phyloP scores from a whole-genome alignment of 2,329 filamentous ascomycete species.

The Fusarium longipes region DNA sequence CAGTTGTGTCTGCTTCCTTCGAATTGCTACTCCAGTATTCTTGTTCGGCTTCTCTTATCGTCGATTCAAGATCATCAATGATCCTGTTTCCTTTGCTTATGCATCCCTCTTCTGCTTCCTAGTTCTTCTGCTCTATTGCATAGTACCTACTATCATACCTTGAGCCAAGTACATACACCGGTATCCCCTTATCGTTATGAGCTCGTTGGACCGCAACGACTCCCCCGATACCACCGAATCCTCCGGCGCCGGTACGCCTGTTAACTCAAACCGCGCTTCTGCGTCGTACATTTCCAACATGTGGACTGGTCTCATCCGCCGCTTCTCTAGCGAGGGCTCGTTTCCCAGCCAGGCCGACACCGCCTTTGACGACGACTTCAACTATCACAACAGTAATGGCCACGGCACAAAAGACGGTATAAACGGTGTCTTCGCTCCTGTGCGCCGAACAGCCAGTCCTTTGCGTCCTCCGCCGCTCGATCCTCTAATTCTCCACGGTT shows the following conservation, averaged over 20 bases:
- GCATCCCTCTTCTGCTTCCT: conserved; percentile 5
- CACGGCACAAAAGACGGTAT: conserved; percentile 65
- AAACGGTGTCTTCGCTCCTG: conserved; percentile 66
- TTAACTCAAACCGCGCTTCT: conserved; percentile 41
- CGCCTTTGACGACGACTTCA: conserved; percentile 32
- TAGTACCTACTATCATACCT: background rate
- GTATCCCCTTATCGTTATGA: conserved; percentile 27
- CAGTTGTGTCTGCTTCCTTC: background rate
- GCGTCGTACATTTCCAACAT: conserved; percentile 52
- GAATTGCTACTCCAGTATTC: background rate
- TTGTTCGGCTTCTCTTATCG: background rate
- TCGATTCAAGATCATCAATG: conserved; percentile 3
- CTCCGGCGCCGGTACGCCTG: conserved; percentile 43
- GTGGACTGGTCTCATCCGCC: conserved; percentile 74
- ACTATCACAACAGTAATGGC: conserved; percentile 46
- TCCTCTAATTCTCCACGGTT: conserved; percentile 77
- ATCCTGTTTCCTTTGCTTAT: conserved; percentile 1
- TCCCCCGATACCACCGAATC: conserved; percentile 41
- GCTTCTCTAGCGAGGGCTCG: conserved; percentile 66
- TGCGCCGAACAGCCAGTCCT: conserved; percentile 73
- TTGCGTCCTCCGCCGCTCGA: conserved; percentile 91
- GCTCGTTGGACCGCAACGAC: conserved; percentile 37
- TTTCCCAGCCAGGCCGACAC: conserved; percentile 48
- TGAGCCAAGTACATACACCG: background rate
- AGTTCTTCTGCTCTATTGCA: background rate